phyloP scores from a whole-genome alignment of 257 asterid species.

The Lavandula angustifolia region DNA sequence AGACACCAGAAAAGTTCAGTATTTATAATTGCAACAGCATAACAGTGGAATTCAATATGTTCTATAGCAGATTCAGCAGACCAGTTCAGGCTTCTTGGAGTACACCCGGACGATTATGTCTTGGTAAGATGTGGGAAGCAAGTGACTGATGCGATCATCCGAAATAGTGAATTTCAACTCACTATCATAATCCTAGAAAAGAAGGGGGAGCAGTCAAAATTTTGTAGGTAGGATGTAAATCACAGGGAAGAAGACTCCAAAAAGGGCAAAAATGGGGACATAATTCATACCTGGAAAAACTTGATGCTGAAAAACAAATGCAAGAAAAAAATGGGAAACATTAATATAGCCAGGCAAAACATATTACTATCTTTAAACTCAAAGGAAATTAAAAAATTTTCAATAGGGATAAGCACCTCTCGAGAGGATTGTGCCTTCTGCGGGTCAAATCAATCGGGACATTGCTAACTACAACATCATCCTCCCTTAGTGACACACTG shows the following conservation, averaged over 20 bases:
- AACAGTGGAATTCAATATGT: not conserved
- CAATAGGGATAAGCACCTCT: constrained; percentile 57
- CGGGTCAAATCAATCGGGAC: constrained; percentile 84
- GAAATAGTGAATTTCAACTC: constrained; percentile 67
- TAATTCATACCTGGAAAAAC: constrained; percentile 75
- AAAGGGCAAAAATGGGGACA: constrained; percentile 16
- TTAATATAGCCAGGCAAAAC: constrained; percentile 16
- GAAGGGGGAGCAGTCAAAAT: constrained; percentile 26
- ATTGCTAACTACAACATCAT: constrained; percentile 85
- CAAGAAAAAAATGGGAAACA: constrained; percentile 33
- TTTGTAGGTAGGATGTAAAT: constrained; percentile 26
- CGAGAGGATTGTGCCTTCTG: constrained; percentile 84
- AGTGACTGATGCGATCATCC: constrained; percentile 81
- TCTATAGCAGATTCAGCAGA: constrained; percentile 37
- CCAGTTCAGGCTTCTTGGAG: constrained; percentile 89
- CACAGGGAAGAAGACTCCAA: not conserved
- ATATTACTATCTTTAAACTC: constrained; percentile 8
- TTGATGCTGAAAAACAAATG: constrained; percentile 63
- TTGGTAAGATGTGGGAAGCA: constrained; percentile 80
- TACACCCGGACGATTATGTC: constrained; percentile 96
- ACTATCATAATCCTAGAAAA: constrained; percentile 68
- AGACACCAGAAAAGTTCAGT: constrained; percentile 17
- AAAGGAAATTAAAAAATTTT: not conserved
- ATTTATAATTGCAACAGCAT: constrained; percentile 7
- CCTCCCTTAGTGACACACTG: constrained; percentile 55